phyloP scores from a whole-genome alignment of 306 rosid species.

The Trichosanthes cucumerina region DNA sequence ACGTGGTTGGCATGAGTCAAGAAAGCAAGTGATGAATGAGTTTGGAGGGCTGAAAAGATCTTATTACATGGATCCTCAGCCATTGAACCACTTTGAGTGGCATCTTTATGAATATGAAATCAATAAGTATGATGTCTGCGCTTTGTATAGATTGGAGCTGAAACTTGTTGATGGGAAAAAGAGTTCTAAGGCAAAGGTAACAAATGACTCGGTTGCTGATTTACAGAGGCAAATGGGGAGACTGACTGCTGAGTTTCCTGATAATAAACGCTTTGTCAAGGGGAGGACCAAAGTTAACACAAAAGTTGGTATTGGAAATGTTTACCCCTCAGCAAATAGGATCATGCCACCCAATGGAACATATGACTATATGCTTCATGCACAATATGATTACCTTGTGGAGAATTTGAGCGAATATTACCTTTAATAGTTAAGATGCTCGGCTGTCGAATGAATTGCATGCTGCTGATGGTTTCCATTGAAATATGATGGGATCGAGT shows the following conservation, averaged over 20 bases:
- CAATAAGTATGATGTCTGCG: slow-evolving; percentile 84
- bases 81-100: slow-evolving; percentile 85
- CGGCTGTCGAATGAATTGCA: slow-evolving; percentile 17
- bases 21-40: slow-evolving; percentile 97
- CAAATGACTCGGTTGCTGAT: slow-evolving; percentile 84
- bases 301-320: slow-evolving; percentile 51
- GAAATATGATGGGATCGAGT: neutral
- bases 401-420: slow-evolving; percentile 55
- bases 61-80: slow-evolving; percentile 98
- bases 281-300: slow-evolving; percentile 60
- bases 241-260: slow-evolving; percentile 92
- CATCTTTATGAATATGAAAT: slow-evolving; percentile 97
- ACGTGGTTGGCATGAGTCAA: slow-evolving; percentile 99
- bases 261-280: slow-evolving; percentile 64
- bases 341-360: slow-evolving; percentile 45
- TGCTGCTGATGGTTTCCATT: neutral
- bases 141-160: slow-evolving; percentile 81
- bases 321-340: slow-evolving; percentile 43
- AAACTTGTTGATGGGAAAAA: slow-evolving; percentile 95
- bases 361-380: slow-evolving; percentile 44
- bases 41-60: slow-evolving; percentile 92
- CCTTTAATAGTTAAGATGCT: slow-evolving; percentile 31
- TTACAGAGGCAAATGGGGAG: slow-evolving; percentile 98
- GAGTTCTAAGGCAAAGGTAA: slow-evolving; percentile 54
- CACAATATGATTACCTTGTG: slow-evolving; percentile 64